A percentile compares a stretch with the other conserved stretches of the same genome.
Evolutionary conservation across 305 asterid species (phyloP).

Genomic region (Rubia peregrina): DNA sequence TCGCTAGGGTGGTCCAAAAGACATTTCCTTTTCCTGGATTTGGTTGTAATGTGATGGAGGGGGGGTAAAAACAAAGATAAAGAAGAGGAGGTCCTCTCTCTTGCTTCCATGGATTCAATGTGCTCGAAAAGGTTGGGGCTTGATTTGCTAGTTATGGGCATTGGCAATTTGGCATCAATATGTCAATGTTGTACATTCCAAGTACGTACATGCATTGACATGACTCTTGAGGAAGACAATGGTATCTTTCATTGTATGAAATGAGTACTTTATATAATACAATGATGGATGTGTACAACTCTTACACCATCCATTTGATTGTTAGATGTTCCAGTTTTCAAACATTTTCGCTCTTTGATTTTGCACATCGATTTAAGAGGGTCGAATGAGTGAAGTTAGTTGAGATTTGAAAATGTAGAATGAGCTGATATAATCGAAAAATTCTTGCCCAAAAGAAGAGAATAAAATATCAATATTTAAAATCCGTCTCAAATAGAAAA

Average conservation of each 20-base stretch:
- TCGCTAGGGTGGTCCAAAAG: not conserved
- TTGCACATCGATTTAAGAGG: no score
- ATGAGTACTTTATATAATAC: not conserved
- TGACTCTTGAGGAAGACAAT: conserved; percentile 1
- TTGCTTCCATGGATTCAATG: conserved; percentile 7
- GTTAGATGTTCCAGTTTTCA: no score
- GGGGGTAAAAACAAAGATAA: not conserved
- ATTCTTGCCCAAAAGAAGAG: no score
- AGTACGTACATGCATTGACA: conserved; percentile 5
- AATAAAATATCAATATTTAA: no score
- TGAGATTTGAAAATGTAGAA: no score
- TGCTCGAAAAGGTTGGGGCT: conserved; percentile 1
- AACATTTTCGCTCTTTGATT: no score
- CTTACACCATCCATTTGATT: no score
- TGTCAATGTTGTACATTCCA: not conserved
- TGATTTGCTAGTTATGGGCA: conserved; percentile 6
- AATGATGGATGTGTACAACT: no score
- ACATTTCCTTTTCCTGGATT: not conserved
- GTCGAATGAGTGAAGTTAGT: no score
- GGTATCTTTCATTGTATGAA: not conserved
- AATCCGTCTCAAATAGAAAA: no score
- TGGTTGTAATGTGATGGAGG: not conserved
- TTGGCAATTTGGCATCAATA: not conserved
- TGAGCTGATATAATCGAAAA: no score
- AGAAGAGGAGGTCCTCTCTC: not conserved